A percentile compares a stretch with the other conserved stretches of the same genome.
These are phyloP conservation scores for Diaporthe batatas DNA, from an alignment of 2,329 filamentous ascomycete species.

Conservation along the genomic window DNA sequence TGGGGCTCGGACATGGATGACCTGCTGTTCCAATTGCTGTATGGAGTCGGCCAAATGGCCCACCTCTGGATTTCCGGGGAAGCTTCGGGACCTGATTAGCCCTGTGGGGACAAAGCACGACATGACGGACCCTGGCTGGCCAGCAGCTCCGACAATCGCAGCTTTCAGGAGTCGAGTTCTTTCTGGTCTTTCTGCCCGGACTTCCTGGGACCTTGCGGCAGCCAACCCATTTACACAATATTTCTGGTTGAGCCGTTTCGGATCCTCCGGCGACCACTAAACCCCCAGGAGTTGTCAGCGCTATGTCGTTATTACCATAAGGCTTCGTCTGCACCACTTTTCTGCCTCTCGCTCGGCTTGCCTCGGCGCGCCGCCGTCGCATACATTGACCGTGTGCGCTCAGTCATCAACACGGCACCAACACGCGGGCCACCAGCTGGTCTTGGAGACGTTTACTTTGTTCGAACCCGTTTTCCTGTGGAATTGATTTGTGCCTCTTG, in stretches of 20 bases:
- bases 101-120: conserved; percentile 9
- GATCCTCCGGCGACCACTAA: conserved; percentile 19
- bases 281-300: not conserved
- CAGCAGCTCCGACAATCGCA: conserved; percentile 32
- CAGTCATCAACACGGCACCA: not conserved
- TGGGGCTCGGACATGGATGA: conserved; percentile 2
- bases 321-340: not conserved
- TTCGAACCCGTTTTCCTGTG: not conserved
- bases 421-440: not conserved
- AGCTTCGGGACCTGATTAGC: conserved; percentile 22
- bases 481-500: no score
- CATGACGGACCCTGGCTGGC: conserved; percentile 24
- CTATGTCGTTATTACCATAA: conserved; percentile 20
- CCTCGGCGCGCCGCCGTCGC: conserved; percentile 20
- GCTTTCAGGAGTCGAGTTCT: conserved; percentile 25
- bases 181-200: conserved; percentile 26
- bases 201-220: conserved; percentile 5
- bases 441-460: not conserved
- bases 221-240: conserved; percentile 17
- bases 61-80: conserved; percentile 7
- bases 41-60: not conserved
- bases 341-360: conserved; percentile 18
- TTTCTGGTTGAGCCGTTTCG: not conserved
- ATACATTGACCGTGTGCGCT: not conserved
- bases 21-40: not conserved